Conservation (phyloP, 495 filamentous ascomycete species). For the Tuber magnatum region DNA sequence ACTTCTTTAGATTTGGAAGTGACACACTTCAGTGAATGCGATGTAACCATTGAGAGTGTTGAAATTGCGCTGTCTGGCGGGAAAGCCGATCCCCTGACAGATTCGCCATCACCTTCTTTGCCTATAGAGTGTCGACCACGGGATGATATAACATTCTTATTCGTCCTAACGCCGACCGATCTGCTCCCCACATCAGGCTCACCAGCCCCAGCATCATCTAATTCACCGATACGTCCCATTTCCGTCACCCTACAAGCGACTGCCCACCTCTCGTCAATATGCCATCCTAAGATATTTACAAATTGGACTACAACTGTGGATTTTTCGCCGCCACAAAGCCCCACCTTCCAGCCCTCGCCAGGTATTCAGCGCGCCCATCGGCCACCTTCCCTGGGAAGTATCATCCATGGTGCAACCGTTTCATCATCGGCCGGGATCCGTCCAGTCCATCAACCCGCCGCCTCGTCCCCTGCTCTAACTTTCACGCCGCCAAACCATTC, state of each 20-base stretch:
- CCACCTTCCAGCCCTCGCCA: slow-evolving; percentile 50
- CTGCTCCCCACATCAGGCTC: slow-evolving; percentile 48
- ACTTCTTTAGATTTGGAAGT: slow-evolving; percentile 84
- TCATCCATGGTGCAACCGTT: slow-evolving; percentile 45
- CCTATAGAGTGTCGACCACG: slow-evolving; percentile 67
- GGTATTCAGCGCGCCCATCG: slow-evolving; percentile 60
- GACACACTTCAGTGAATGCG: slow-evolving; percentile 69
- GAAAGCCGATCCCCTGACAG: slow-evolving; percentile 59
- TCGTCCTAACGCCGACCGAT: slow-evolving; percentile 63
- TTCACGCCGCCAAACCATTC: slow-evolving; percentile 50
- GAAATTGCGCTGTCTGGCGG: slow-evolving; percentile 61
- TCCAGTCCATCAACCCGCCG: slow-evolving; percentile 43
- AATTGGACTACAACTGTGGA: slow-evolving; percentile 76
- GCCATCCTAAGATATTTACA: slow-evolving; percentile 67
- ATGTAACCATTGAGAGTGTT: slow-evolving; percentile 61
- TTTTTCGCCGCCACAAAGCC: slow-evolving; percentile 60
- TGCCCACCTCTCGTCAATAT: slow-evolving; percentile 56
- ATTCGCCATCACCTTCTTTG: slow-evolving; percentile 51
- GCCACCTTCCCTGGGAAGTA: slow-evolving; percentile 50
- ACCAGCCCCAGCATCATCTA: slow-evolving; percentile 45
- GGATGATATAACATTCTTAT: slow-evolving; percentile 80
- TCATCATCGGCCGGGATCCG: slow-evolving; percentile 42
- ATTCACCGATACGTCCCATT: slow-evolving; percentile 47
- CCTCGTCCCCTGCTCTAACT: slow-evolving; percentile 49
- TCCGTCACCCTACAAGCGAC: slow-evolving; percentile 61